Base-by-base conservation (phyloP, 2,329 filamentous ascomycete species). In the Pseudogymnoascus sp. region DNA sequence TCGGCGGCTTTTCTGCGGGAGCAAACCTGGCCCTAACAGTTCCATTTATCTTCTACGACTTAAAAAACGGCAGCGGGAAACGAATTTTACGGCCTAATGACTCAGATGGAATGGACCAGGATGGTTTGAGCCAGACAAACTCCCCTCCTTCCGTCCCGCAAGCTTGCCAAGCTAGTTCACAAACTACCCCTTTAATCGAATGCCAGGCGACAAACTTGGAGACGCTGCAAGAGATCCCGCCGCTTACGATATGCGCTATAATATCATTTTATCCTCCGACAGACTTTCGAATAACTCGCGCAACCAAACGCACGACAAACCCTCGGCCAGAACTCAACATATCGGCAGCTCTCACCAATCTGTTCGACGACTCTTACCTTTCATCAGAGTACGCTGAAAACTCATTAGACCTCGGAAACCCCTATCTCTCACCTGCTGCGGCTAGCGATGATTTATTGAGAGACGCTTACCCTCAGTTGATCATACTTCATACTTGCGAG, bases 311-410 rank as follows among this genome's bases (percentile, higher is more conserved):
- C 2, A 74, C 76, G n/a, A 76, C 77, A 1, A 84, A 81, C 62
- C 67, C 74, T 2, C 75, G 77, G 1, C 84, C 84, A 0, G 83
- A 86, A 35, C 78, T 81, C 58, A 85, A 84, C 6, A 74, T 87
- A 2, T 79, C 85, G 1, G 76, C 79, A 6, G 74, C 76, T 16
- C 74, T 88, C 63, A 86, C 85, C 0, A 79, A 84, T 62, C 77
- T 88, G 3, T 86, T 87, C 66, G 85, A 87, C 68, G 79, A 81
- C 6, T 81, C 80, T 0, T 87, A 87, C 69, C 75, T 87, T 30
- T 80, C 81, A 62, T 83, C 82, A 2, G 74, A 78, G 4, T 74
- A 79, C 5, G 71, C 77, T 1, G 70, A 75, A 8, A 69, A 75
- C 1, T 30, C 57, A 1, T 64, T 70, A 6, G 71, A 80, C 35